Percentiles rank a stretch among this genome's conserved stretches.
phyloP scores from a whole-genome alignment of 2,329 filamentous ascomycete species.

The Fusarium cyanostomum region DNA sequence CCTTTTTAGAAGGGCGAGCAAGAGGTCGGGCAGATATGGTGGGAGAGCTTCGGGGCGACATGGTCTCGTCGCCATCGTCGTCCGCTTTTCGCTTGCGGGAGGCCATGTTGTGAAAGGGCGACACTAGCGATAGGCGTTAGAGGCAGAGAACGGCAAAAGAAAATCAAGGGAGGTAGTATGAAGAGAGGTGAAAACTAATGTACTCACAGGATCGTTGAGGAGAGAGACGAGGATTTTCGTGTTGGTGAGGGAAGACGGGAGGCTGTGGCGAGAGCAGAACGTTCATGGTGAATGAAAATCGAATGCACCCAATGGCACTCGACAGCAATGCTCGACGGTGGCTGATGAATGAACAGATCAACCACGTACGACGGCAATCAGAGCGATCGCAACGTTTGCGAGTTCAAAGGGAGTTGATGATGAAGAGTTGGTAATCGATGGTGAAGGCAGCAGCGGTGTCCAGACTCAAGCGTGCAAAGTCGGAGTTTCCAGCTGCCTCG shows the following conservation, averaged over 20 bases:
- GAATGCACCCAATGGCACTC: constrained; percentile 5
- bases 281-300: constrained; percentile 61
- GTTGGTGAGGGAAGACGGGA: constrained; percentile 66
- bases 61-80: constrained; percentile 83
- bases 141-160: constrained; percentile 13
- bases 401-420: not conserved
- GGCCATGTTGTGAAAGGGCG: constrained; percentile 63
- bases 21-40: constrained; percentile 76
- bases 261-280: constrained; percentile 69
- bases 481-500: not conserved
- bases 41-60: constrained; percentile 86
- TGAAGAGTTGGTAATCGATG: constrained; percentile 4
- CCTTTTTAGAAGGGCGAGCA: constrained; percentile 71
- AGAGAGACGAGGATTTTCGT: constrained; percentile 64
- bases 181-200: not conserved
- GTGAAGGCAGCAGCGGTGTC: not conserved
- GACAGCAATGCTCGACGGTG: constrained; percentile 9
- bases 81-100: constrained; percentile 87
- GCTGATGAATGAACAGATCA: constrained; percentile 27
- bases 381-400: constrained; percentile 1
- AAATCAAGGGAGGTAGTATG: not conserved
- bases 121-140: constrained; percentile 46
- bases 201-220: constrained; percentile 65
- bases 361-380: constrained; percentile 8
- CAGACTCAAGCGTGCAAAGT: constrained; percentile 1